phyloP scores from a whole-genome alignment of 2,329 filamentous ascomycete genomes.

The Tolypocladium amazonense region DNA sequence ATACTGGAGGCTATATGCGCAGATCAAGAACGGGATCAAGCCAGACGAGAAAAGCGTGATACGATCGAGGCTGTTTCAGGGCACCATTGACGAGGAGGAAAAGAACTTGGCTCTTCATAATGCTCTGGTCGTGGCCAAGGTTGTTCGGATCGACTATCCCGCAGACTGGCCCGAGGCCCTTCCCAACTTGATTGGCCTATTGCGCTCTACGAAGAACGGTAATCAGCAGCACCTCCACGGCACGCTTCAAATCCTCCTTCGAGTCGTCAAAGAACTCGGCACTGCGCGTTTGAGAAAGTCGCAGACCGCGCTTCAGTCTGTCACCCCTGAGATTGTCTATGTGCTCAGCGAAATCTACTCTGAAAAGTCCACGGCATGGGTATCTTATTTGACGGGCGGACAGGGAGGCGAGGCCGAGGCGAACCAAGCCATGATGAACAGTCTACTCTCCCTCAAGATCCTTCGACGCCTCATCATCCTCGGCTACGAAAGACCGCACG shows the following conservation, averaged over 20 bases:
- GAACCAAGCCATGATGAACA: slow-evolving; percentile 61
- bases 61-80: slow-evolving; percentile 62
- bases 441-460: slow-evolving; percentile 67
- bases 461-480: slow-evolving; percentile 68
- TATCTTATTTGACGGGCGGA: slow-evolving; percentile 44
- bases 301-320: slow-evolving; percentile 64
- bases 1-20: slow-evolving; percentile 66
- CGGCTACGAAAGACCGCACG: slow-evolving; percentile 76
- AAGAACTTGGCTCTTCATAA: slow-evolving; percentile 74
- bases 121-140: slow-evolving; percentile 77
- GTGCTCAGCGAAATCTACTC: slow-evolving; percentile 71
- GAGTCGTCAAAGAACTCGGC: slow-evolving; percentile 83
- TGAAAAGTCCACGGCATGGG: slow-evolving; percentile 61
- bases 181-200: slow-evolving; percentile 48
- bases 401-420: slow-evolving; percentile 48
- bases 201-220: slow-evolving; percentile 42
- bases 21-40: slow-evolving; percentile 52
- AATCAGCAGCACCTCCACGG: slow-evolving; percentile 60
- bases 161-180: slow-evolving; percentile 66
- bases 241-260: slow-evolving; percentile 65
- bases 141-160: slow-evolving; percentile 83
- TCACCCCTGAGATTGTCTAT: slow-evolving; percentile 76
- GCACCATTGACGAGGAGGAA: slow-evolving; percentile 68
- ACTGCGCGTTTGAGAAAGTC: slow-evolving; percentile 68
- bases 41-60: slow-evolving; percentile 69